These are phyloP conservation scores for Sclerotinia spermophila DNA, from an alignment of 2,329 filamentous ascomycete genomes.

Conservation along the genomic window DNA sequence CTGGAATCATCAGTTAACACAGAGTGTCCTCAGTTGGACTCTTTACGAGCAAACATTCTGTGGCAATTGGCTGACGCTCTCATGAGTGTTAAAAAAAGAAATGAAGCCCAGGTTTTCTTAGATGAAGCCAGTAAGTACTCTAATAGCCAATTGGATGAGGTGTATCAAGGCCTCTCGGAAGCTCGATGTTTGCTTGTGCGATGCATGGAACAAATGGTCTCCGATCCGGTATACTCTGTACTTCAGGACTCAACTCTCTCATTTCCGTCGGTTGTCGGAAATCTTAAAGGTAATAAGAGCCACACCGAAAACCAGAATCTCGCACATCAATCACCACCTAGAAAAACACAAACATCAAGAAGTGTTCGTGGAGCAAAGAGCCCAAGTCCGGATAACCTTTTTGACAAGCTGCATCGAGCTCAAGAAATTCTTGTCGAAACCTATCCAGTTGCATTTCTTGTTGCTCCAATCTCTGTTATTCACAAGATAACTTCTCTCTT, in stretches of 20 bases:
- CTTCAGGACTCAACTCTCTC: slow-evolving; percentile 91
- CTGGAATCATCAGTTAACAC: slow-evolving; percentile 26
- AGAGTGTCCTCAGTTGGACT: slow-evolving; percentile 39
- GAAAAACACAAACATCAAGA: slow-evolving; percentile 24
- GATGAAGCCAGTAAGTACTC: slow-evolving; percentile 47
- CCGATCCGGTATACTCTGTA: slow-evolving; percentile 81
- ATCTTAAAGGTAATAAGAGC: slow-evolving; percentile 26
- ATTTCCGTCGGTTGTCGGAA: slow-evolving; percentile 61
- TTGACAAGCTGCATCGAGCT: slow-evolving; percentile 52
- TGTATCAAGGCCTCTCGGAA: slow-evolving; percentile 55
- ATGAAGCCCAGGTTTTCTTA: slow-evolving; percentile 54
- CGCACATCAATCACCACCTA: slow-evolving; percentile 27
- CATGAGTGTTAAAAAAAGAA: slow-evolving; percentile 48
- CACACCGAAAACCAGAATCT: slow-evolving; percentile 27
- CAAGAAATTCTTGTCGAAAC: slow-evolving; percentile 63
- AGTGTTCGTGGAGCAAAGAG: slow-evolving; percentile 24
- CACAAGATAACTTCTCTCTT: slow-evolving; percentile 61
- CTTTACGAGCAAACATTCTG: slow-evolving; percentile 47
- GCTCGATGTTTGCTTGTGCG: slow-evolving; percentile 66
- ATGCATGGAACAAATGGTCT: slow-evolving; percentile 68
- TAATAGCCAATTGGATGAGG: slow-evolving; percentile 42
- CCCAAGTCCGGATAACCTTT: slow-evolving; percentile 38
- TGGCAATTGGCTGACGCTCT: slow-evolving; percentile 49
- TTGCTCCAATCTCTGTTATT: slow-evolving; percentile 54
- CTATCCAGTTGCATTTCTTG: slow-evolving; percentile 47